Evolutionary conservation across 192 early-diverging fungal genomes (phyloP).

Genomic region (Podila clonocystis): DNA sequence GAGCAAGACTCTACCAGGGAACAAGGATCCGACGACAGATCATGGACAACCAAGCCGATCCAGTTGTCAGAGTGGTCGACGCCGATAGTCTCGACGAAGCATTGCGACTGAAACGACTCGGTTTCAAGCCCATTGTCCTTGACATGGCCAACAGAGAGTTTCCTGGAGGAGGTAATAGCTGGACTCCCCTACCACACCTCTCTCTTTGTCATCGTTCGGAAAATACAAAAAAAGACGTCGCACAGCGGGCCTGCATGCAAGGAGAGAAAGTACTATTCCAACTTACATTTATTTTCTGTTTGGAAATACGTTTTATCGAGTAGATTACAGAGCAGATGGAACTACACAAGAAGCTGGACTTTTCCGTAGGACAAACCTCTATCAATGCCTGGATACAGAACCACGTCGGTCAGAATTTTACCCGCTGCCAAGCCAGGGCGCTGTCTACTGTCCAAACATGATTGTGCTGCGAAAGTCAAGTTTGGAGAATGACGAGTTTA

Average conservation of each 20-base stretch:
- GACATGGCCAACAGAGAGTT: constrained; percentile 54
- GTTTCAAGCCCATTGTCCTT: constrained; percentile 53
- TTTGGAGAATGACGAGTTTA: constrained; percentile 35
- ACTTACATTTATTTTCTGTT: not conserved
- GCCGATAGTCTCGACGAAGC: constrained; percentile 51
- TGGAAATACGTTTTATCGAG: not conserved
- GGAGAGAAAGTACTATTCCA: not conserved
- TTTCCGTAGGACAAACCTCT: constrained; percentile 54
- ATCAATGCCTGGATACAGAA: constrained; percentile 53
- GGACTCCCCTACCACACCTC: not conserved
- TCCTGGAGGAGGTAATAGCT: constrained; percentile 52
- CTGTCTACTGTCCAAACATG: constrained; percentile 57
- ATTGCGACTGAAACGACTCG: constrained; percentile 39
- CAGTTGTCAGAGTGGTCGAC: constrained; percentile 40
- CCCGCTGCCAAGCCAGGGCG: constrained; percentile 49
- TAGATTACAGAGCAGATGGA: constrained; percentile 48
- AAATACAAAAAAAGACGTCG: no score
- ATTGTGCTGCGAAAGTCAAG: constrained; percentile 46
- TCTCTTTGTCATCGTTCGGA: not conserved
- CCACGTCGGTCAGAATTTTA: constrained; percentile 49
- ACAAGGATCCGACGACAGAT: constrained; percentile 41
- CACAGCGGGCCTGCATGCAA: no score
- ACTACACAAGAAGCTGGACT: constrained; percentile 56
- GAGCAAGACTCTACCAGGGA: constrained; percentile 38
- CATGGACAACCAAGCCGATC: constrained; percentile 46